A percentile compares a stretch with the other conserved stretches of the same genome.
These are phyloP conservation scores for Dalbergia oliveri DNA, from an alignment of 306 rosid species.

Conservation along the genomic window DNA sequence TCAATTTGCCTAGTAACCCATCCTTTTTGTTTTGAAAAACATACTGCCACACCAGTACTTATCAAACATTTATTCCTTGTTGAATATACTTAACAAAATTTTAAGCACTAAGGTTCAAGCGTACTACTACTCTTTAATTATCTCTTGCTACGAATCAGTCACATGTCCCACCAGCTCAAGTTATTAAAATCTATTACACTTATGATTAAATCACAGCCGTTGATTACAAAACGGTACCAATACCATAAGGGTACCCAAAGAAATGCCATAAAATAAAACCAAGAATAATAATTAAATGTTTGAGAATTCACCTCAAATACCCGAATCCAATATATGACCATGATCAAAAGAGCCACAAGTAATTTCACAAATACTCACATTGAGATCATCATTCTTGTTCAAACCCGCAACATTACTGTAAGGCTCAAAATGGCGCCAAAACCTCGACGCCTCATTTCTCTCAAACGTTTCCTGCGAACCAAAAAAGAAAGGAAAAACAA, in stretches of 20 bases:
- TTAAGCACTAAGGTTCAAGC: too few species aligned
- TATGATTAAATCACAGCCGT: too few species aligned
- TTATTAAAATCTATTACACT: too few species aligned
- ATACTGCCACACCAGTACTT: background rate
- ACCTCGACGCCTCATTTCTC: constrained; percentile 73
- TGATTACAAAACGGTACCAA: too few species aligned
- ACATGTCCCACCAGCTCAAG: too few species aligned
- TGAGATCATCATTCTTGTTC: constrained; percentile 49
- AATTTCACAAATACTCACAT: constrained; percentile 53
- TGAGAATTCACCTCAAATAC: background rate
- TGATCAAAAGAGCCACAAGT: background rate
- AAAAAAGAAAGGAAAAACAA: background rate
- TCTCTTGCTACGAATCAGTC: too few species aligned
- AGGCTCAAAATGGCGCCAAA: constrained; percentile 83
- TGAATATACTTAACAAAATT: too few species aligned
- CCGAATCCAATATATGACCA: background rate
- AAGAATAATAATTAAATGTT: background rate
- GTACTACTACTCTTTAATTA: too few species aligned
- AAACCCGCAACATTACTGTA: constrained; percentile 50
- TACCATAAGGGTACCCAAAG: too few species aligned
- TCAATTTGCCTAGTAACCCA: background rate
- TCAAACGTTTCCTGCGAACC: constrained; percentile 73
- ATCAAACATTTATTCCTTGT: background rate
- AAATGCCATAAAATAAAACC: background rate
- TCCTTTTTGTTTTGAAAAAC: background rate